Percentiles rank a stretch among this genome's conserved stretches.
Evolutionary conservation across 225 moss, liverwort and hornwort genomes (phyloP).

Genomic region (Thuidium tamariscinum): DNA sequence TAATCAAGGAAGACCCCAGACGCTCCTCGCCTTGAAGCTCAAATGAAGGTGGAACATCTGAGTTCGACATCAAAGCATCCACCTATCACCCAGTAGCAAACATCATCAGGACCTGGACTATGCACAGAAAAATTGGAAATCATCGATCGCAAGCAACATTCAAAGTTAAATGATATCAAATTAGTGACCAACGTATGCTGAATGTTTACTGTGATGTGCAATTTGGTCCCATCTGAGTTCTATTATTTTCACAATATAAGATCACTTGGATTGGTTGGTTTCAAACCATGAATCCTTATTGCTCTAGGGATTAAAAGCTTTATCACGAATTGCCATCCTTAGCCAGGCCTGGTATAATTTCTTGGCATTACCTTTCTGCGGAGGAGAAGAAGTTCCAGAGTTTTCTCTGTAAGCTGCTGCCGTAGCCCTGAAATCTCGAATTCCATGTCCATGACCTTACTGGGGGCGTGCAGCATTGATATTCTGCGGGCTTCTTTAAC

Average conservation of each 20-base stretch:
- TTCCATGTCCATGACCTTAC: constrained; percentile 68
- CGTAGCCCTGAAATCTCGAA: constrained; percentile 39
- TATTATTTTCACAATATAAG: background rate
- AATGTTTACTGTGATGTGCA: background rate
- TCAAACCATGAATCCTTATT: background rate
- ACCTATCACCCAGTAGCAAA: constrained; percentile 7
- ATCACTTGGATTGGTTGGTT: background rate
- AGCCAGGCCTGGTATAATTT: background rate
- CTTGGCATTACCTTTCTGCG: constrained; percentile 30
- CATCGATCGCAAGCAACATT: background rate
- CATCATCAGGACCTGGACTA: background rate
- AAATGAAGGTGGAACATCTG: constrained; percentile 8
- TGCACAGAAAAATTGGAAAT: background rate
- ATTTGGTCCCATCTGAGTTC: background rate
- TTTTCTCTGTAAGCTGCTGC: constrained; percentile 37
- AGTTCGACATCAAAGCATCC: constrained; percentile 8
- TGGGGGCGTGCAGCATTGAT: constrained; percentile 50
- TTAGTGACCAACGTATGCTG: background rate
- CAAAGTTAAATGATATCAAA: background rate
- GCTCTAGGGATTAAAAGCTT: background rate
- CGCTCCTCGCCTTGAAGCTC: constrained; percentile 48
- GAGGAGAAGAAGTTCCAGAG: constrained; percentile 33
- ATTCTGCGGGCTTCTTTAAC: constrained; percentile 51
- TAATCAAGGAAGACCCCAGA: constrained; percentile 17
- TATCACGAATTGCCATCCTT: background rate